These are phyloP conservation scores for Boletus semigastroideus DNA, from an alignment of 1,284 basidiomycete species.

Conservation along the genomic window DNA sequence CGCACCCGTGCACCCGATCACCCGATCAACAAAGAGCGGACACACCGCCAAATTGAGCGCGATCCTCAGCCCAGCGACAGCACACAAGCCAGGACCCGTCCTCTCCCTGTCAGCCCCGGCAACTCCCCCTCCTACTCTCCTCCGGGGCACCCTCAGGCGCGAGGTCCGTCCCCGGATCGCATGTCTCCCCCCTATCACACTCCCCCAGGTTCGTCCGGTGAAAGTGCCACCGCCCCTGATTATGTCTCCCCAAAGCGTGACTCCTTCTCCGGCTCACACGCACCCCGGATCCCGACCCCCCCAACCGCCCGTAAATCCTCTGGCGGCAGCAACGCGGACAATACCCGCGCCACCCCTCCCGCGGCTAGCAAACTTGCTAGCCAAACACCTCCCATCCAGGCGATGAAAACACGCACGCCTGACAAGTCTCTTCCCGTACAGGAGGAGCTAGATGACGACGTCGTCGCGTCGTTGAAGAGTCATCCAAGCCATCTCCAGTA, in stretches of 20 bases:
- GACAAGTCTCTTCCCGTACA: slow-evolving; percentile 75
- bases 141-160: slow-evolving; percentile 35
- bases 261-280: slow-evolving; percentile 30
- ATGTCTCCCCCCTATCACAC: slow-evolving; percentile 54
- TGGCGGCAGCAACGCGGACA: slow-evolving; percentile 34
- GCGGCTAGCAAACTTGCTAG: slow-evolving; percentile 42
- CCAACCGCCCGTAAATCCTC: slow-evolving; percentile 37
- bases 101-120: slow-evolving; percentile 39
- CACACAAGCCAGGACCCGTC: slow-evolving; percentile 49
- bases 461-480: slow-evolving; percentile 35
- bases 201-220: slow-evolving; percentile 50
- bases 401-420: slow-evolving; percentile 57
- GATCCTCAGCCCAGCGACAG: slow-evolving; percentile 50
- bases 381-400: slow-evolving; percentile 58
- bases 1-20: slow-evolving; percentile 52
- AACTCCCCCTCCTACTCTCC: slow-evolving; percentile 47
- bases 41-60: slow-evolving; percentile 38
- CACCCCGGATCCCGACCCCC: slow-evolving; percentile 33
- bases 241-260: slow-evolving; percentile 55
- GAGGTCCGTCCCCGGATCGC: slow-evolving; percentile 49
- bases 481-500: slow-evolving; percentile 21
- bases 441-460: slow-evolving; percentile 72
- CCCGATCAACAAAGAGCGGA: slow-evolving; percentile 54
- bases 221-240: slow-evolving; percentile 43
- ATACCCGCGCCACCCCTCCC: slow-evolving; percentile 45